These are phyloP conservation scores for Saccharum spontaneum DNA, from an alignment of 176 grass and related monocot species.

Conservation along the genomic window DNA sequence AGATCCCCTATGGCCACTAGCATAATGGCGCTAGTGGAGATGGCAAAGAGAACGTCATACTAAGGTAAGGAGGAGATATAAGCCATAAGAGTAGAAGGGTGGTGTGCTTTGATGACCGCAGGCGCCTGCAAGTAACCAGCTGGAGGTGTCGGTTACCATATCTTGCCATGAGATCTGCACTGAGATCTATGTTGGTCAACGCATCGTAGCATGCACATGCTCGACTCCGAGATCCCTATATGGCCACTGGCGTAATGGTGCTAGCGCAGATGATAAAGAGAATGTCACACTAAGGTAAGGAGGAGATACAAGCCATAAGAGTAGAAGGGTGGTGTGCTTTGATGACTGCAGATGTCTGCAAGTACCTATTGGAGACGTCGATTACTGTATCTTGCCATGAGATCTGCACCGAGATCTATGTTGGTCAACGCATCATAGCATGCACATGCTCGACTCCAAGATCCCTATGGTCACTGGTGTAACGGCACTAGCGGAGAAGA, in stretches of 20 bases:
- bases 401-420: not conserved
- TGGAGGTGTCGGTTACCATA: too few species aligned
- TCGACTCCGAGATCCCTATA: not conserved
- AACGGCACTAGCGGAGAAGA: not conserved
- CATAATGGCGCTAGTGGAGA: fast-evolving
- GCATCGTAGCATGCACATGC: too few species aligned
- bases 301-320: not conserved
- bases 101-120: not conserved
- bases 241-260: fast-evolving
- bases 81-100: not conserved
- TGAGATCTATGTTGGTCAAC: not conserved
- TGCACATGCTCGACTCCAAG: too few species aligned
- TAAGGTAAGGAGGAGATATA: not conserved
- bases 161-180: not conserved
- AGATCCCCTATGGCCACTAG: not conserved
- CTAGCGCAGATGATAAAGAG: not conserved
- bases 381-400: too few species aligned
- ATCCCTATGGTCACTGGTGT: not conserved
- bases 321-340: not conserved
- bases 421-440: not conserved
- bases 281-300: not conserved
- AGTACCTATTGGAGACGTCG: not conserved
- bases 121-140: not conserved
- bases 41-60: not conserved
- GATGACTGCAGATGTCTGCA: not conserved